These are phyloP conservation scores for Tausonia pullulans DNA, from an alignment of 1,284 basidiomycete genomes.

Conservation along the genomic window DNA sequence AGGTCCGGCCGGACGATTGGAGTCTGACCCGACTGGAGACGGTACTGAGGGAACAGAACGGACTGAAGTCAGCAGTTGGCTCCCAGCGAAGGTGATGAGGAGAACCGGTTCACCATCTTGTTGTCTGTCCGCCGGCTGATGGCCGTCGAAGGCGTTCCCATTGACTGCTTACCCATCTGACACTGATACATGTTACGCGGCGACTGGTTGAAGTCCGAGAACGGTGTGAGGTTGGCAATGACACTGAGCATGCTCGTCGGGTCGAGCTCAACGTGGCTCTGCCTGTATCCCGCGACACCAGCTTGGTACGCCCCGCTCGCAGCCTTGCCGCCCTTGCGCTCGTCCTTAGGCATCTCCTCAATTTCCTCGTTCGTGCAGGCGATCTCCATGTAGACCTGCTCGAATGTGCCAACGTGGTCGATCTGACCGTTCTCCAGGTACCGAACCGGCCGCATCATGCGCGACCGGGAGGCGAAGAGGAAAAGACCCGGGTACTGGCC, in stretches of 20 bases:
- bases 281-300: slow-evolving; percentile 44
- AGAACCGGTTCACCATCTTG: slow-evolving; percentile 50
- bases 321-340: slow-evolving; percentile 1
- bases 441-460: slow-evolving; percentile 98
- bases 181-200: slow-evolving; percentile 48
- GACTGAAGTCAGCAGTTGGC: neutral
- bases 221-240: slow-evolving; percentile 50
- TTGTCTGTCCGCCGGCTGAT: slow-evolving; percentile 90
- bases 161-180: slow-evolving; percentile 99
- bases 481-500: slow-evolving; percentile 97
- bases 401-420: slow-evolving; percentile 91
- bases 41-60: slow-evolving; percentile 44
- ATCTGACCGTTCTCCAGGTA: slow-evolving; percentile 73
- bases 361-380: slow-evolving; percentile 85
- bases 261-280: slow-evolving; percentile 80
- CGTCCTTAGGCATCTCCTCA: slow-evolving; percentile 38
- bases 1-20: slow-evolving; percentile 86
- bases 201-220: slow-evolving; percentile 85
- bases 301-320: neutral
- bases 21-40: slow-evolving; percentile 87
- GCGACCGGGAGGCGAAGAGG: slow-evolving; percentile 73
- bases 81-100: neutral
- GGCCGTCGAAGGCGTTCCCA: slow-evolving; percentile 95
- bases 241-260: slow-evolving; percentile 90
- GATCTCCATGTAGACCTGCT: slow-evolving; percentile 99